These are phyloP conservation scores for Camellia oleifera DNA, from an alignment of 179 eudicot species.

Conservation along the genomic window DNA sequence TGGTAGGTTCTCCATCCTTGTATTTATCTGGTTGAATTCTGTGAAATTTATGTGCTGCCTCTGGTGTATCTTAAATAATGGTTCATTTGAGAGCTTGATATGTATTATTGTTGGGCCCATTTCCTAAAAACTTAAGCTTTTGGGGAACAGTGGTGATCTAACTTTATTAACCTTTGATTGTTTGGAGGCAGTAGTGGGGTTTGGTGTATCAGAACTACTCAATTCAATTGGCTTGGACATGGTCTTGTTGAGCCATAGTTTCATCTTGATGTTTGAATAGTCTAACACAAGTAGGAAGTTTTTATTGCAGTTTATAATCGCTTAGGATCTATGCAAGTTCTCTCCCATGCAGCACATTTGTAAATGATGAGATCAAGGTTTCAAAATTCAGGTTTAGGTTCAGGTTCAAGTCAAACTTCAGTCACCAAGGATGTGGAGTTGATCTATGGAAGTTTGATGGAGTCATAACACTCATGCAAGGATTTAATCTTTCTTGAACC, in stretches of 20 bases:
- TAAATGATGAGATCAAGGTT: neutral
- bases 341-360: neutral
- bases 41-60: neutral
- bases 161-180: neutral
- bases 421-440: neutral
- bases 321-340: neutral
- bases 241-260: neutral
- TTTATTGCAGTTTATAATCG: neutral
- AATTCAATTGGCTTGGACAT: slow-evolving; percentile 4
- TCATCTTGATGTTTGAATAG: slow-evolving; percentile 2
- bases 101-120: no score
- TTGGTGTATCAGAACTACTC: neutral
- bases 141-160: no score
- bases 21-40: neutral
- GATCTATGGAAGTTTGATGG: neutral
- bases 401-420: neutral
- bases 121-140: no score
- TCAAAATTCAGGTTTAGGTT: neutral
- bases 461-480: neutral
- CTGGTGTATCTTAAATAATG: neutral
- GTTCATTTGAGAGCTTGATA: neutral
- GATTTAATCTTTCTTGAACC: neutral
- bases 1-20: slow-evolving; percentile 38
- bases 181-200: neutral
- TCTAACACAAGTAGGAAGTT: neutral